phyloP scores from a whole-genome alignment of 129 eudicot genomes.

The Pulicaria dysenterica region DNA sequence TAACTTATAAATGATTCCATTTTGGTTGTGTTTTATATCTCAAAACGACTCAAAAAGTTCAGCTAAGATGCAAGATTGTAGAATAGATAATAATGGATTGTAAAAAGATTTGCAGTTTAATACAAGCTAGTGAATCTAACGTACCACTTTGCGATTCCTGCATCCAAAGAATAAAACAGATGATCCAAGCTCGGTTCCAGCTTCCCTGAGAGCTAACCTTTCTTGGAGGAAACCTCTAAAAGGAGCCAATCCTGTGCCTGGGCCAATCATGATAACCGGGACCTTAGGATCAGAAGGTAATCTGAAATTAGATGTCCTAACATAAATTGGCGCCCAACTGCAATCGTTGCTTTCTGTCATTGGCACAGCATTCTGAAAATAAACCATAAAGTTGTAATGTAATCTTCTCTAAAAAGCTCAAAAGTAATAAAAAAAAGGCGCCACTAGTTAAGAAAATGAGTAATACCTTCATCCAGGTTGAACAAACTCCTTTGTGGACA shows the following conservation, averaged over 20 bases:
- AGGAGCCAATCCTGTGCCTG: slow-evolving; percentile 99
- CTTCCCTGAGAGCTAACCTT: slow-evolving; percentile 83
- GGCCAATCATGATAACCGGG: slow-evolving; percentile 98
- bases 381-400: neutral
- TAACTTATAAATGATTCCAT: too few species aligned
- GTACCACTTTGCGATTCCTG: slow-evolving; percentile 87
- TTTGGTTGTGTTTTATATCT: too few species aligned
- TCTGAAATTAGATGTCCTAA: slow-evolving; percentile 89
- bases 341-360: slow-evolving; percentile 70
- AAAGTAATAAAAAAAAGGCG: neutral
- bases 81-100: too few species aligned
- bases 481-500: slow-evolving; percentile 90
- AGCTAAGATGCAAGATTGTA: too few species aligned
- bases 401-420: neutral
- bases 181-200: slow-evolving; percentile 81
- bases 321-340: slow-evolving; percentile 86
- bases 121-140: slow-evolving; percentile 7
- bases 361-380: slow-evolving; percentile 77
- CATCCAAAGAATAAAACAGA: slow-evolving; percentile 88
- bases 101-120: too few species aligned
- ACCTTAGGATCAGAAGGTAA: slow-evolving; percentile 80
- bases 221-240: slow-evolving; percentile 97
- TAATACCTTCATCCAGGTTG: slow-evolving; percentile 98
- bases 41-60: too few species aligned
- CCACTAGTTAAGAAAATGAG: neutral